These are phyloP conservation scores for Yarrowia keelungensis DNA, from an alignment of 805 yeast species.

Conservation along the genomic window DNA sequence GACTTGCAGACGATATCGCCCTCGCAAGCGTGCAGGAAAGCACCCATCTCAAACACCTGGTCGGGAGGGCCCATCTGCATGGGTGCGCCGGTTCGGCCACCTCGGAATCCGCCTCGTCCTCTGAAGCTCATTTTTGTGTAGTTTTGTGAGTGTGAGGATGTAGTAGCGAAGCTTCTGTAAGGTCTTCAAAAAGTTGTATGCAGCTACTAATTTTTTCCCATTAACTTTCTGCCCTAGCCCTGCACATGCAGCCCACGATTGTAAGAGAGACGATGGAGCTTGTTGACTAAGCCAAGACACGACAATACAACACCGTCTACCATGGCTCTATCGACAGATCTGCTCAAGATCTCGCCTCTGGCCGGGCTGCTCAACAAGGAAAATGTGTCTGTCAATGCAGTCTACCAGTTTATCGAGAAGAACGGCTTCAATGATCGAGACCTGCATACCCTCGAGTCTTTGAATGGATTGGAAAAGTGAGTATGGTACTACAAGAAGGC, in stretches of 20 bases:
- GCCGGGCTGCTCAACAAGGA: conserved; percentile 26
- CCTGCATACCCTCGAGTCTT: conserved; percentile 33
- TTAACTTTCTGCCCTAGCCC: conserved; percentile 35
- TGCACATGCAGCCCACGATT: background rate
- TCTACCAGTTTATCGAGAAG: conserved; percentile 18
- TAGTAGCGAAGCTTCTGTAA: conserved; percentile 32
- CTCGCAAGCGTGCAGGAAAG: conserved; percentile 90
- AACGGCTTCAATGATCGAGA: conserved; percentile 35
- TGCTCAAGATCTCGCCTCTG: conserved; percentile 27
- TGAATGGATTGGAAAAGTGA: conserved; percentile 34
- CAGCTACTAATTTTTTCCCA: conserved; percentile 33
- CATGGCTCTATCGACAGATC: conserved; percentile 25
- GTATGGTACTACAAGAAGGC: background rate
- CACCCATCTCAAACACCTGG: conserved; percentile 92
- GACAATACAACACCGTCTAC: background rate
- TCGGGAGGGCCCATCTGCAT: conserved; percentile 96
- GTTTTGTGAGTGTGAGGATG: conserved; percentile 4
- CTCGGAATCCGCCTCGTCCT: conserved; percentile 69
- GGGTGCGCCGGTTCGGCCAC: conserved; percentile 74
- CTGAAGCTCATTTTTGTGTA: conserved; percentile 60
- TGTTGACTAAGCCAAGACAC: conserved; percentile 7
- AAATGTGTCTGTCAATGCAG: conserved; percentile 12
- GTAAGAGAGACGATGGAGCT: background rate
- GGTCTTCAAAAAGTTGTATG: conserved; percentile 1
- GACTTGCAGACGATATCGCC: conserved; percentile 97